Evolutionary conservation across 2,329 filamentous ascomycete genomes (phyloP), one percentile per base, ranked within the genome.

Genomic region (Acephala macrosclerotiorum): DNA sequence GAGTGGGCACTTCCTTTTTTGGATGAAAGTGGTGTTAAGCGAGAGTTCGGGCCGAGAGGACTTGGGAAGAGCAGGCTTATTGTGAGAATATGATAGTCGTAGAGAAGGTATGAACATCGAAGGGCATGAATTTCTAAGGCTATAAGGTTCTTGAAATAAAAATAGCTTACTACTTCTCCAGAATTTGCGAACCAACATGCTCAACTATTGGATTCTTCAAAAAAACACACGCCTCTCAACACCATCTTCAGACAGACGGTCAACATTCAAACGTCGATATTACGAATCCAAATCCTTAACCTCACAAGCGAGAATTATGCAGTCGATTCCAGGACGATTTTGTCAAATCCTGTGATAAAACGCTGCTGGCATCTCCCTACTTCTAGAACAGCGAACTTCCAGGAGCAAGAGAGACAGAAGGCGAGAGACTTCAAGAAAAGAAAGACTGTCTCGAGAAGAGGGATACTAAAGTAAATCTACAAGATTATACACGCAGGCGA

Each of bases 21-120:
- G 49, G 14, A 53, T 14, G 49, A 33, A 53, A 53, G 22, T 25
- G 26, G 14, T 22, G 49, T 14, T 53, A 53, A 53, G 49, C 49
- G 49, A 29, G 49, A 12, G 18, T 42, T 14, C 14, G 14, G 38
- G 38, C 38, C 38, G 38, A 42, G 38, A 4, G 5, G n/a, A 14
- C 20, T 49, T 49, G 45, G 45, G 7, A 40, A 42, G 38, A 33
- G 29, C 29, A 33, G 29, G 4, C 4, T 33, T 4, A 33, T 9
- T 33, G 29, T 33, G 29, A 33, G 4, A 9, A 33, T 9, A n/a
- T n/a, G n/a, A n/a, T n/a, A n/a, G n/a, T n/a, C n/a, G n/a, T n/a
- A n/a, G n/a, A n/a, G n/a, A n/a, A n/a, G n/a, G n/a, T n/a, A n/a
- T n/a, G n/a, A n/a, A n/a, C n/a, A n/a, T n/a, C n/a, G n/a, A n/a